phyloP scores from a whole-genome alignment of 345 rosid species.

The Moricandia moricandioides region DNA sequence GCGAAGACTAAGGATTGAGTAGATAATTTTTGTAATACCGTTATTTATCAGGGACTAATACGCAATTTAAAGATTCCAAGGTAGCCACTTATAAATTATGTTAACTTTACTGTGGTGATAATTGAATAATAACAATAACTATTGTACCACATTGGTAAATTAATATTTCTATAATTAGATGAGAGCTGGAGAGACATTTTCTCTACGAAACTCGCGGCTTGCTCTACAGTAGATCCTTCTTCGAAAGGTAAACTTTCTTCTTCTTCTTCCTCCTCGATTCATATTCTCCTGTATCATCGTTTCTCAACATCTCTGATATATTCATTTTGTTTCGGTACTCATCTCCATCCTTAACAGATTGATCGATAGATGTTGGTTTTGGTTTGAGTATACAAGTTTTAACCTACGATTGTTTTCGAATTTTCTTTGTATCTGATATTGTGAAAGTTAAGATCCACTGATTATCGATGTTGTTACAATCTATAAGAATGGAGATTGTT shows the following conservation, averaged over 20 bases:
- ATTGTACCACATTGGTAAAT: background rate
- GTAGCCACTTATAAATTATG: background rate
- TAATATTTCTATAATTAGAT: constrained; percentile 20
- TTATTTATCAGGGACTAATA: background rate
- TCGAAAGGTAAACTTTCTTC: constrained; percentile 12
- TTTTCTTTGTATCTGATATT: background rate
- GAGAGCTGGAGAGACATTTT: constrained; percentile 30
- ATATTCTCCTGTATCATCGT: constrained; percentile 5
- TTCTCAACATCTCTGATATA: constrained; percentile 20
- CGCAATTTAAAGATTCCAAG: background rate
- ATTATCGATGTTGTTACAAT: background rate
- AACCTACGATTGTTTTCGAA: background rate
- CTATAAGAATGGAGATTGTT: background rate
- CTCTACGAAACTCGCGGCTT: constrained; percentile 39
- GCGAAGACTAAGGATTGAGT: constrained; percentile 12
- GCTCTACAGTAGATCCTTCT: constrained; percentile 31
- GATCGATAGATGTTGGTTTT: background rate
- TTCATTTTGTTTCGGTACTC: background rate
- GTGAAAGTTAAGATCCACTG: background rate
- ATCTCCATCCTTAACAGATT: constrained; percentile 10
- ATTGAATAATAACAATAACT: background rate
- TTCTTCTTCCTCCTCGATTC: constrained; percentile 12
- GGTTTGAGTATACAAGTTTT: background rate
- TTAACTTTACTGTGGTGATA: background rate
- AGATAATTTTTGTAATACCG: background rate